Evolutionary conservation across 495 filamentous ascomycete species (phyloP).

Genomic region (Penicillium psychrofluorescens): DNA sequence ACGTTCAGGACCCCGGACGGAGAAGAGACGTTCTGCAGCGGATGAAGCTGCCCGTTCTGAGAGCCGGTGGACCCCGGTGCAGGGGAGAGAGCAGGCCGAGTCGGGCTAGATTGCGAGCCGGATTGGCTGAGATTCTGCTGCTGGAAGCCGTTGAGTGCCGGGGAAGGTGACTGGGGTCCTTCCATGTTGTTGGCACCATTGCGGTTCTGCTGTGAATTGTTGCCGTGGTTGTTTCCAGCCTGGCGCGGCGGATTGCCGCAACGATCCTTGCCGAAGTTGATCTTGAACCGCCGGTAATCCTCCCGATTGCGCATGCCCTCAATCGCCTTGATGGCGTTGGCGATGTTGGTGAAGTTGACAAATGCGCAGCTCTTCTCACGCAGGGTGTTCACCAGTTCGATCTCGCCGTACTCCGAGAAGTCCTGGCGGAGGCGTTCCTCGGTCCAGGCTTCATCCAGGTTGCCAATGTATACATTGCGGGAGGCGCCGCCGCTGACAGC

Average conservation of each 20-base stretch:
- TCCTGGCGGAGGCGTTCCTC: constrained; percentile 94
- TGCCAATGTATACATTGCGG: constrained; percentile 95
- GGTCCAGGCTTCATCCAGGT: constrained; percentile 93
- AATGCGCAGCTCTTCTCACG: constrained; percentile 99
- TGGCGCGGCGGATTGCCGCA: constrained; percentile 96
- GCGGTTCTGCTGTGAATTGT: constrained; percentile 47
- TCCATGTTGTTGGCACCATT: constrained; percentile 37
- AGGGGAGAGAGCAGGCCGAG: constrained; percentile 48
- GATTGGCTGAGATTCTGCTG: constrained; percentile 46
- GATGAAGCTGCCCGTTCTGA: constrained; percentile 40
- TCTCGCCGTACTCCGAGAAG: constrained; percentile 96
- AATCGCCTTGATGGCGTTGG: constrained; percentile 98
- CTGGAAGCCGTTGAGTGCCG: constrained; percentile 42
- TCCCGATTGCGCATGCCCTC: constrained; percentile 91
- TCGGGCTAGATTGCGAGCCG: constrained; percentile 64
- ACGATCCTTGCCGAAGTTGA: constrained; percentile 98
- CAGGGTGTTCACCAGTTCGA: constrained; percentile 92
- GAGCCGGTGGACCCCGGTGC: constrained; percentile 50
- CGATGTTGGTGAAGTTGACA: constrained; percentile 99
- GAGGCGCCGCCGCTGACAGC: constrained; percentile 93
- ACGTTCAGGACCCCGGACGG: constrained; percentile 70
- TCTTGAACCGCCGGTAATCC: constrained; percentile 96
- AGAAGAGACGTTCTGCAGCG: constrained; percentile 46
- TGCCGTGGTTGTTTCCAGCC: constrained; percentile 46
- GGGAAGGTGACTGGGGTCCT: constrained; percentile 59